phyloP scores from a whole-genome alignment of 495 filamentous ascomycete species.

The Rostrohypoxylon terebratum region DNA sequence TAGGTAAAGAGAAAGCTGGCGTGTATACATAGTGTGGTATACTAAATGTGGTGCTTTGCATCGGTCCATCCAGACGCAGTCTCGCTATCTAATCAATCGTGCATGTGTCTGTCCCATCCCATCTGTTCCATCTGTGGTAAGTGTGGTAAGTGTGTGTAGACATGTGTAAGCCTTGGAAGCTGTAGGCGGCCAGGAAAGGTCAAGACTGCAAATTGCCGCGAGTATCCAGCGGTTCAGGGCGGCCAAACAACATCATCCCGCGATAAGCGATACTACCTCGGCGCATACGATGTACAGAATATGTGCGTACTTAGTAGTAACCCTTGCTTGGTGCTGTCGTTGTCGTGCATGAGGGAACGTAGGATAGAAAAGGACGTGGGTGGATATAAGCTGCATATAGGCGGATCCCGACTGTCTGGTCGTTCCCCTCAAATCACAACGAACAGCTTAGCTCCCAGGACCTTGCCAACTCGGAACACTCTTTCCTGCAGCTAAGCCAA shows the following conservation, averaged over 20 bases:
- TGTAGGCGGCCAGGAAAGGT: conserved; percentile 39
- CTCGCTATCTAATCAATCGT: conserved; percentile 47
- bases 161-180: conserved; percentile 13
- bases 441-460: neutral
- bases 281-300: neutral
- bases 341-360: conserved; percentile 1
- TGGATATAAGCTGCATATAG: conserved; percentile 35
- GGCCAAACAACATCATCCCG: conserved; percentile 40
- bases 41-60: conserved; percentile 44
- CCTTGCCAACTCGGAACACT: conserved; percentile 22
- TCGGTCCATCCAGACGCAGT: conserved; percentile 36
- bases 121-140: too few relatives aligned
- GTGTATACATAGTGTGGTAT: neutral
- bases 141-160: too few relatives aligned
- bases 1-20: neutral
- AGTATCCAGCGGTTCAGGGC: neutral
- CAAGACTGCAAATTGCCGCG: conserved; percentile 36
- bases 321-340: neutral
- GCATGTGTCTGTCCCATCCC: conserved; percentile 34
- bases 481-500: conserved; percentile 23
- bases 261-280: conserved; percentile 43
- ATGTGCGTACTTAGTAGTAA: neutral
- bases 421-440: conserved; percentile 40
- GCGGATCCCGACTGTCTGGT: conserved; percentile 36
- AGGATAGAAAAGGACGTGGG: neutral